A percentile compares a stretch with the other conserved stretches of the same genome.
phyloP scores from a whole-genome alignment of 108 stramenopile genomes.

The Pseudonitzschia delicatissima region DNA sequence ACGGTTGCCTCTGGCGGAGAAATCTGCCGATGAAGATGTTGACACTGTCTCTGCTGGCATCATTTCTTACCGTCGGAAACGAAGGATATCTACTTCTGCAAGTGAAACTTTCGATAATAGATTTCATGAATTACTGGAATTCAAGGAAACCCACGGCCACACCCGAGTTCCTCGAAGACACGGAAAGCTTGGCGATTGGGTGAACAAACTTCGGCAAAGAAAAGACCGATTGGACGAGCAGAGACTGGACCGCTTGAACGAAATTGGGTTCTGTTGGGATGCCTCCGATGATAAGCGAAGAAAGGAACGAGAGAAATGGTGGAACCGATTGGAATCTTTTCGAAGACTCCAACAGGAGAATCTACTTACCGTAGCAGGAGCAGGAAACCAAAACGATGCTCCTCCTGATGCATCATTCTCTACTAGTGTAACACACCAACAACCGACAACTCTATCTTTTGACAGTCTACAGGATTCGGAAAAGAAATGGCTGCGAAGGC shows the following conservation, averaged over 20 bases:
- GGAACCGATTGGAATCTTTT: constrained; percentile 2
- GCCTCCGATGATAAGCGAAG: not conserved
- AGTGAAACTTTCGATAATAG: not conserved
- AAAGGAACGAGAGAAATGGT: not conserved
- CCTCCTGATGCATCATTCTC: not conserved
- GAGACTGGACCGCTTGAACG: constrained; percentile 1
- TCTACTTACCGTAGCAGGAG: too few relatives aligned
- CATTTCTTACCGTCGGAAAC: too few relatives aligned
- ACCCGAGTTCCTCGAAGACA: constrained; percentile 1
- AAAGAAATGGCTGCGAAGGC: not conserved
- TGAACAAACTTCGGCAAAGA: not conserved
- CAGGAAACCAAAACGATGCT: too few relatives aligned
- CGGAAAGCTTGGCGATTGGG: constrained; percentile 1
- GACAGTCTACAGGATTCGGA: not conserved
- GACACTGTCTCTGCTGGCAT: too few relatives aligned
- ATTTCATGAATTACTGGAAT: constrained; percentile 6
- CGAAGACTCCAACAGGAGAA: not conserved
- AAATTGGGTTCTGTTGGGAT: constrained; percentile 10
- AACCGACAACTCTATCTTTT: not conserved
- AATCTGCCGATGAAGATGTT: too few relatives aligned
- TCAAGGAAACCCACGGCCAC: not conserved
- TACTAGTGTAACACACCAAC: not conserved
- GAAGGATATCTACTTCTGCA: too few relatives aligned
- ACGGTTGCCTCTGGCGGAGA: too few relatives aligned
- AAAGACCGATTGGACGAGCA: not conserved